phyloP scores from a whole-genome alignment of 495 filamentous ascomycete genomes.

The Penicillium goetzii region DNA sequence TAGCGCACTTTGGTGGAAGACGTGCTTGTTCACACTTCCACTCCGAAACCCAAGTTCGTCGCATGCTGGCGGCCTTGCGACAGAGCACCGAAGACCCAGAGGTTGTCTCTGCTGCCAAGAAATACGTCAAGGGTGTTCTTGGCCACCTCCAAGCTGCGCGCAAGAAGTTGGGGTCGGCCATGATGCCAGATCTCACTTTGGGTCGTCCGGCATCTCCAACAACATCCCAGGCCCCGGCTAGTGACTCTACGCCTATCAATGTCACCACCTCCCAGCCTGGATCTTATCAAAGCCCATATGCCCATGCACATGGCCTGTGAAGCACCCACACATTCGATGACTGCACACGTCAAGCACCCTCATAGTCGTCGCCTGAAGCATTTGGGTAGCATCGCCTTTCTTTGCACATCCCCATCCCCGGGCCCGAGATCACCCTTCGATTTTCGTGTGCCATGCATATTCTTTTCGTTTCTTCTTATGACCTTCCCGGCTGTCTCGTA shows the following conservation, averaged over 20 bases:
- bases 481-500: neutral
- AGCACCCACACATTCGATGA: neutral
- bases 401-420: neutral
- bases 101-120: conserved; percentile 54
- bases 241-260: neutral
- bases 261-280: conserved; percentile 1
- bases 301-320: neutral
- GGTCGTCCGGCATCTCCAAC: neutral
- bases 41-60: conserved; percentile 57
- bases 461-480: neutral
- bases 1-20: conserved; percentile 62
- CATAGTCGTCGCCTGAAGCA: neutral
- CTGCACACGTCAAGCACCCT: neutral
- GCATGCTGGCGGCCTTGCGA: conserved; percentile 64
- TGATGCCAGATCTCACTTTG: neutral
- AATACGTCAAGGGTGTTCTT: conserved; percentile 60
- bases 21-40: conserved; percentile 65
- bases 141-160: conserved; percentile 47
- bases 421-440: neutral
- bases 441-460: neutral
- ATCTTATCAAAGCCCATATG: neutral
- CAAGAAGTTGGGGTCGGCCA: neutral
- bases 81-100: conserved; percentile 57
- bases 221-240: neutral
- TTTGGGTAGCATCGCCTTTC: neutral